phyloP scores from a whole-genome alignment of 2,329 filamentous ascomycete genomes.

The Penicillium sp. region DNA sequence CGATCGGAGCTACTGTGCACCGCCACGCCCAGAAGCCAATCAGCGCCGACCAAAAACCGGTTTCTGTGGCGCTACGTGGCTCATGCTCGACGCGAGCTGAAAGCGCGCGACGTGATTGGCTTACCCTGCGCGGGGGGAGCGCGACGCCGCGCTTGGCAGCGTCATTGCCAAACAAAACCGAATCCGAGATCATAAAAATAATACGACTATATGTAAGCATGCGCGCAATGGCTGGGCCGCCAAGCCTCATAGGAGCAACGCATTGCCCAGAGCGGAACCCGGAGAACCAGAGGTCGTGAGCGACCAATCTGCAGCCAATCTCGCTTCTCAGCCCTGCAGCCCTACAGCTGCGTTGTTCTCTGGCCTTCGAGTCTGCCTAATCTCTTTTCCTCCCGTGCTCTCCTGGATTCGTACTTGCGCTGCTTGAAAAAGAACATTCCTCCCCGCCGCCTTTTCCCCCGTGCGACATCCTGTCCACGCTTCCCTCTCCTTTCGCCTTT shows the following conservation, averaged over 20 bases:
- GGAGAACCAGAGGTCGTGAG: constrained; percentile 2
- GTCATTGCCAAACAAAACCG: too few relatives aligned
- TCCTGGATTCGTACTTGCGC: not conserved
- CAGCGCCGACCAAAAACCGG: constrained; percentile 1
- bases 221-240: too few relatives aligned
- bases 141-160: constrained; percentile 18
- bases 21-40: constrained; percentile 13
- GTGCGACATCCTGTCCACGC: constrained; percentile 5
- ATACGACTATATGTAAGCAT: too few relatives aligned
- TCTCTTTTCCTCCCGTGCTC: not conserved
- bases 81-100: not conserved
- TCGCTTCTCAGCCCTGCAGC: constrained; percentile 29
- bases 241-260: too few relatives aligned
- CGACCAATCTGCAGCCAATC: constrained; percentile 14
- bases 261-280: too few relatives aligned
- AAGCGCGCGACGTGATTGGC: constrained; percentile 4
- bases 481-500: not conserved
- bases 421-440: too few relatives aligned
- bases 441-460: constrained; percentile 7
- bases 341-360: constrained; percentile 17
- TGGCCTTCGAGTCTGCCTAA: constrained; percentile 7
- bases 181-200: too few relatives aligned
- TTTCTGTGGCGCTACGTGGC: constrained; percentile 22
- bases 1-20: constrained; percentile 4
- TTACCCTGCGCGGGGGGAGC: not conserved